These are phyloP conservation scores for Cytospora mali DNA, from an alignment of 2,329 filamentous ascomycete genomes.

Conservation along the genomic window DNA sequence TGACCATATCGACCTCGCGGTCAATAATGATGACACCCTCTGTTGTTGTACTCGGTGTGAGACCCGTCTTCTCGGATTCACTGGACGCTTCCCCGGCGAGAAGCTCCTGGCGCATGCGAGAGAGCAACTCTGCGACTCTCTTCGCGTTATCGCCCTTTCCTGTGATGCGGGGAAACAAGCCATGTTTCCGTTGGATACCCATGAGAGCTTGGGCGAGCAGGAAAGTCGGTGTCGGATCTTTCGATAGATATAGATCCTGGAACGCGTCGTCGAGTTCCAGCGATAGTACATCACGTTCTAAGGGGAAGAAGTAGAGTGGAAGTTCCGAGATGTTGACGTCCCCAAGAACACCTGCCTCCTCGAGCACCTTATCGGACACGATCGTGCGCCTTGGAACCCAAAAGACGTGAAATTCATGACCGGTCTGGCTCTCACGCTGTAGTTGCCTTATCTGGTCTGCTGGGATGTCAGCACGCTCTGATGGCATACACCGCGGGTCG, in stretches of 20 bases:
- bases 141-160: constrained; percentile 96
- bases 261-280: constrained; percentile 88
- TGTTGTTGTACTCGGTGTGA: constrained; percentile 82
- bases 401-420: constrained; percentile 96
- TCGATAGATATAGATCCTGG: constrained; percentile 82
- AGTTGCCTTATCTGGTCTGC: constrained; percentile 89
- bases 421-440: constrained; percentile 82
- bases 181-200: constrained; percentile 88
- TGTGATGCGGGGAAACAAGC: constrained; percentile 90
- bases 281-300: constrained; percentile 90
- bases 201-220: constrained; percentile 89
- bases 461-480: constrained; percentile 60
- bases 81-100: constrained; percentile 75
- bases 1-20: constrained; percentile 91
- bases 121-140: constrained; percentile 80
- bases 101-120: constrained; percentile 89
- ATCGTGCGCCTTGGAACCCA: constrained; percentile 93
- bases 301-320: constrained; percentile 84
- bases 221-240: constrained; percentile 89
- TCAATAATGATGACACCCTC: constrained; percentile 95
- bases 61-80: constrained; percentile 63
- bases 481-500: constrained; percentile 49
- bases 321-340: constrained; percentile 89
- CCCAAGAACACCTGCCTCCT: constrained; percentile 89
- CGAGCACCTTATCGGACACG: constrained; percentile 86